Conservation (phyloP, 495 filamentous ascomycete species). For the Penicillium odoratum region DNA sequence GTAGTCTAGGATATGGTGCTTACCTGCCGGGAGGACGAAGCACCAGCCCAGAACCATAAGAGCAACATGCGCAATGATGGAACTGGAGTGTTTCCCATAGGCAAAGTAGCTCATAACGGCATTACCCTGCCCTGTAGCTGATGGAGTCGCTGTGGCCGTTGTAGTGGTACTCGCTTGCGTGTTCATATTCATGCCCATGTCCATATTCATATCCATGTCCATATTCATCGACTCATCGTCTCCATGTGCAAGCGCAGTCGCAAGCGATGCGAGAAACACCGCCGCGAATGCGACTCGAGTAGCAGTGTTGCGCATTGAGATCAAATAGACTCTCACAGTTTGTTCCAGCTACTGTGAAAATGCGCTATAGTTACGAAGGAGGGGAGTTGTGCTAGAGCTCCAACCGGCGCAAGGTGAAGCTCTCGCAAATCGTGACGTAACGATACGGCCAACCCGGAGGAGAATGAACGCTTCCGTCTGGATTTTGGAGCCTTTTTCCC, state of each 20-base stretch:
- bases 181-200: constrained; percentile 41
- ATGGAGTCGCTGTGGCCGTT: constrained; percentile 31
- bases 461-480: constrained; percentile 7
- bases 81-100: constrained; percentile 60
- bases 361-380: neutral
- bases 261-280: constrained; percentile 33
- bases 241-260: constrained; percentile 38
- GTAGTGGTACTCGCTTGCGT: constrained; percentile 12
- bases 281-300: constrained; percentile 34
- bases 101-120: constrained; percentile 71
- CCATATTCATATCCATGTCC: constrained; percentile 43
- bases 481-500: constrained; percentile 1
- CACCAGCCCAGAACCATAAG: constrained; percentile 83
- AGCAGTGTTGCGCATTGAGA: constrained; percentile 27
- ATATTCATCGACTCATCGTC: constrained; percentile 38
- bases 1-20: constrained; percentile 25
- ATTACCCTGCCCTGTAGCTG: constrained; percentile 6
- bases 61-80: constrained; percentile 75
- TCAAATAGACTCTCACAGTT: neutral
- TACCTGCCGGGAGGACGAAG: constrained; percentile 79
- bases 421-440: constrained; percentile 34
- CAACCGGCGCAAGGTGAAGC: constrained; percentile 19
- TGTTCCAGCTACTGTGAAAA: neutral
- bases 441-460: constrained; percentile 12
- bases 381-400: constrained; percentile 9